Percentiles rank a stretch among this genome's conserved stretches.
Evolutionary conservation across 2,329 filamentous ascomycete genomes (phyloP).

Genomic region (Trichophyton schoenleinii): DNA sequence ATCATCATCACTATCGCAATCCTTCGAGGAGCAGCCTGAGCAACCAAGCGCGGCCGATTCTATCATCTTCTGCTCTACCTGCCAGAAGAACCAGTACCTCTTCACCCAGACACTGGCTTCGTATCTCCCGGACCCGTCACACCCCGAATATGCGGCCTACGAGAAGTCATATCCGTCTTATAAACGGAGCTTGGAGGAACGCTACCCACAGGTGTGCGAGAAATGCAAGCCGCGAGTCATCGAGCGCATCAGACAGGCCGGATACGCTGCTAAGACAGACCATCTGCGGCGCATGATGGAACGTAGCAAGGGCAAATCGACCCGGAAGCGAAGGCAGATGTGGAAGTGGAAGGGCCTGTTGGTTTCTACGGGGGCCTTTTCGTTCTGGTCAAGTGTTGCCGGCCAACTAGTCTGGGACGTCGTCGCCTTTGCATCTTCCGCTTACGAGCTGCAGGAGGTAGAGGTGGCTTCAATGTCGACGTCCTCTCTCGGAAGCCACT

Average conservation of each 20-base stretch:
- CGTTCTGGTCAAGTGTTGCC: slow-evolving; percentile 32
- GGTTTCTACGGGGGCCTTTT: slow-evolving; percentile 31
- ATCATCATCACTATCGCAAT: slow-evolving; percentile 14
- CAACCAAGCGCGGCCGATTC: slow-evolving; percentile 23
- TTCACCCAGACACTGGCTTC: slow-evolving; percentile 64
- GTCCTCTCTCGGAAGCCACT: neutral
- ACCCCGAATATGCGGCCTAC: slow-evolving; percentile 57
- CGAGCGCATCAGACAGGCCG: slow-evolving; percentile 54
- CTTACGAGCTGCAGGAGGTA: slow-evolving; percentile 1
- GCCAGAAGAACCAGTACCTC: slow-evolving; percentile 78
- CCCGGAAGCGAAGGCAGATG: slow-evolving; percentile 21
- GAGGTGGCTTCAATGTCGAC: neutral
- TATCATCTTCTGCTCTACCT: slow-evolving; percentile 58
- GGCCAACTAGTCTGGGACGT: slow-evolving; percentile 34
- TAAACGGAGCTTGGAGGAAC: slow-evolving; percentile 58
- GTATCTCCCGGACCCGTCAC: slow-evolving; percentile 55
- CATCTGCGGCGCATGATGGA: slow-evolving; percentile 64
- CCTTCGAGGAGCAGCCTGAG: slow-evolving; percentile 33
- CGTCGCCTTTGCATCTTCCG: slow-evolving; percentile 18
- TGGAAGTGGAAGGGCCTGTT: slow-evolving; percentile 35
- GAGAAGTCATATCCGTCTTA: slow-evolving; percentile 59
- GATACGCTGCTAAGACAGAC: slow-evolving; percentile 75
- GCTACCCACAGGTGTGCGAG: slow-evolving; percentile 80
- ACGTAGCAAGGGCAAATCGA: slow-evolving; percentile 36
- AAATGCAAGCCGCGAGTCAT: slow-evolving; percentile 65